Conservation (phyloP, 2,329 filamentous ascomycete species). For the Raffaelea deltoideospora region DNA sequence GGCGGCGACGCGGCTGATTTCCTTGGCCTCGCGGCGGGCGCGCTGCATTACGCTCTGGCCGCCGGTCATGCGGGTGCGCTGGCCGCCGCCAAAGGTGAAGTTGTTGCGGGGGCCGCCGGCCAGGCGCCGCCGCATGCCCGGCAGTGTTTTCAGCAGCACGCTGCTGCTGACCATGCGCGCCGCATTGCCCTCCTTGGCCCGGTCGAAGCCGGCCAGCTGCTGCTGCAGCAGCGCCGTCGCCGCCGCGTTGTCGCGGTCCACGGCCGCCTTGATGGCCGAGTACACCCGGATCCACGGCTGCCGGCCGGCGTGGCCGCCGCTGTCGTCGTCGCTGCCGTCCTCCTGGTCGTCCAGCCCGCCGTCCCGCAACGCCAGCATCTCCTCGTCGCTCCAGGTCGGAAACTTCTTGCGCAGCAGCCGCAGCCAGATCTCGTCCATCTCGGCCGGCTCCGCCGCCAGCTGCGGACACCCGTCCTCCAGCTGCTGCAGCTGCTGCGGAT, state of each 20-base stretch:
- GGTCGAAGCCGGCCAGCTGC: constrained; percentile 40
- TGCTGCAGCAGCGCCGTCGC: constrained; percentile 43
- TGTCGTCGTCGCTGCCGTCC: too few relatives aligned
- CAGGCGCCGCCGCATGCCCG: constrained; percentile 7
- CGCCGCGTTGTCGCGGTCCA: constrained; percentile 36
- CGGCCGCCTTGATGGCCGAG: constrained; percentile 39
- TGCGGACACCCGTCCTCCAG: constrained; percentile 69
- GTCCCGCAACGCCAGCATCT: constrained; percentile 48
- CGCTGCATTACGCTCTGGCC: constrained; percentile 40
- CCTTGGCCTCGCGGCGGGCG: constrained; percentile 38
- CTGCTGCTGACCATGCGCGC: constrained; percentile 39
- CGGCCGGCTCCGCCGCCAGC: constrained; percentile 48
- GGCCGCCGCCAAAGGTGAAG: constrained; percentile 29
- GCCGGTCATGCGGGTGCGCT: constrained; percentile 34
- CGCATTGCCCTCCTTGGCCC: constrained; percentile 40
- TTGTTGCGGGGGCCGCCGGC: constrained; percentile 7
- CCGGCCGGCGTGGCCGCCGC: too few relatives aligned
- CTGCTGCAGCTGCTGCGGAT: constrained; percentile 55
- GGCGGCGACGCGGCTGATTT: constrained; percentile 32
- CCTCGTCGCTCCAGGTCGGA: constrained; percentile 46
- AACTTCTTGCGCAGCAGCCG: constrained; percentile 68
- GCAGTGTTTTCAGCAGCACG: constrained; percentile 17
- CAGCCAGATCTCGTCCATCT: constrained; percentile 61
- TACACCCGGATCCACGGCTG: constrained; percentile 76
- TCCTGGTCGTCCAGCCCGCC: constrained; percentile 45